Base-by-base conservation (phyloP, 768 basidiomycete genomes). In the Pleurotus pulmonarius region DNA sequence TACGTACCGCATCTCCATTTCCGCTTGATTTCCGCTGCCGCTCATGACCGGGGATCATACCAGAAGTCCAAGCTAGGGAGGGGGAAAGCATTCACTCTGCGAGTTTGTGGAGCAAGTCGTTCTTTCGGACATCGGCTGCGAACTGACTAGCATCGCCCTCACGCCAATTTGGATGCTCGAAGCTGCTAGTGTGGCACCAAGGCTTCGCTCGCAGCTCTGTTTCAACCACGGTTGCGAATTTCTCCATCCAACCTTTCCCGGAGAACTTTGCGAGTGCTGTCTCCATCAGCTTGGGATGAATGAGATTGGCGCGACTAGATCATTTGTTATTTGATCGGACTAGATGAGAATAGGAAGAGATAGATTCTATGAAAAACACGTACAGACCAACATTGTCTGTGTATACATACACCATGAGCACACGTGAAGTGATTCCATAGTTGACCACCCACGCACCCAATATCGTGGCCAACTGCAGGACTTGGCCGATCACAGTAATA, bases 141-240 rank as follows among this genome's bases (percentile, higher is more conserved):
- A 81, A 81, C 54, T 75, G 73, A 60, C 79, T 79, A 49, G 61
- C 61, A n/a, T 70, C 68, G 13, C 78, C 78, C 48, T 65, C 61
- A 61, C 64, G 71, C 78, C 77, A 80, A 59, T 67, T 67, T 7
- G 79, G 74, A 4, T 71, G 60, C 60, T 80, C 80, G 58, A 80
- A 81, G 29, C 75, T 71, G 34, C 75, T 64, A n/a, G 72, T 71
- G 64, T 80, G 77, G 64, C 76, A 79, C 79, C 78, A 81, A 26
- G 77, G 78, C 61, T 81, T 80, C 46, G 75, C 65, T 25, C 62
- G 29, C 39, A 79, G 65, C 64, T 82, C 79, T 57, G 69, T 70
- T 64, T 77, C 75, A 58, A 82, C 71, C 34, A 75, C 73, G 16
- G 59, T 52, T 5, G 70, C 73, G 56, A 81, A 81, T 57, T 70